Conservation (phyloP, 305 asterid species). For the Fraxinus baroniana region DNA sequence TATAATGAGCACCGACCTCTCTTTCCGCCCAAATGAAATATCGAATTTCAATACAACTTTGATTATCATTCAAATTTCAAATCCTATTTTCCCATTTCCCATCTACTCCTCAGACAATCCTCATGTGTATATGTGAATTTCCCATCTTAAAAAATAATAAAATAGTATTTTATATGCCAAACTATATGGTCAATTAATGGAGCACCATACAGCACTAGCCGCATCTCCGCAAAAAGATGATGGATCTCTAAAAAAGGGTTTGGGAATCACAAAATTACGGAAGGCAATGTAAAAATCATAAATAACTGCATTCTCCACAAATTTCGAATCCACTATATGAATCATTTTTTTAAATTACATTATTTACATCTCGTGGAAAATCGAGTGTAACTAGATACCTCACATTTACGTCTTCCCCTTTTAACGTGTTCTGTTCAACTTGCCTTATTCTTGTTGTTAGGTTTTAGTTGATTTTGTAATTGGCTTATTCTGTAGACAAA, state of each 20-base stretch:
- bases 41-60: conserved; percentile 32
- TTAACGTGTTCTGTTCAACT: not conserved
- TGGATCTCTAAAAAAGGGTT: conserved; percentile 23
- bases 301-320: not conserved
- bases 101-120: conserved; percentile 14
- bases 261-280: conserved; percentile 14
- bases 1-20: conserved; percentile 47
- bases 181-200: conserved; percentile 31
- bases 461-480: too few species aligned
- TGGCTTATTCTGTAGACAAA: too few species aligned
- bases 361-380: not conserved
- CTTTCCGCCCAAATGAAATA: conserved; percentile 20
- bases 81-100: conserved; percentile 40
- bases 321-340: not conserved
- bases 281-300: not conserved
- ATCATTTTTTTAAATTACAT: not conserved
- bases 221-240: conserved; percentile 25
- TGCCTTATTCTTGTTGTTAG: not conserved
- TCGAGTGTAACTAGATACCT: too few species aligned
- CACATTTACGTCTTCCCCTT: not conserved
- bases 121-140: conserved; percentile 16
- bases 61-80: conserved; percentile 39
- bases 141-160: conserved; percentile 11
- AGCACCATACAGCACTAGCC: conserved; percentile 28
- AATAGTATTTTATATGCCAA: conserved; percentile 16